Evolutionary conservation across 345 rosid species (phyloP), one percentile per base, ranked within the genome.

Genomic region (Moricandia arvensis): DNA sequence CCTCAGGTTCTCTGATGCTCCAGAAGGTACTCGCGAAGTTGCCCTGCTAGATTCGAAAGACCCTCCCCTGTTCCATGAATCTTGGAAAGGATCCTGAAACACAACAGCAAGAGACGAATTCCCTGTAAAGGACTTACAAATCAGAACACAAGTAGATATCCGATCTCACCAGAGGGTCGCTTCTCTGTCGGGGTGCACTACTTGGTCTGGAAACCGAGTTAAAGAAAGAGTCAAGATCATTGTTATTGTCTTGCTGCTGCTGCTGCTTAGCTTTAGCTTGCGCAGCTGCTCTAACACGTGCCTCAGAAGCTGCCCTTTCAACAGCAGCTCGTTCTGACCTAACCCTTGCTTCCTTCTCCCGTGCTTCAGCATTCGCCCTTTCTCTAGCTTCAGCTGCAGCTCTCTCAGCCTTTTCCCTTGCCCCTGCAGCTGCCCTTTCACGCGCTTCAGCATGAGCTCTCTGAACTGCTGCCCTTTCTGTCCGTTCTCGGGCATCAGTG

Each of bases 361-460:
- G 87, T 4, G 83, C 84, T 79, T 86, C 96, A 13, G 82, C 79
- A 73, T 80, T 82, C 58, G 85, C 86, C 84, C 85, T 85, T 71
- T 93, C 95, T 62, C 87, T 85, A 29, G 95, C 98, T 82, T 94
- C 98, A 79, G 95, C 90, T 59, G 93, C 97, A 51, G 86, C 93
- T 83, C 71, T 91, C 83, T 84, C 97, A 26, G 96, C 97, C 80
- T 87, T 90, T 79, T 88, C 98, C 72, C 77, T 85, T 30, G 98
- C 98, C 41, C 84, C 97, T 30, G 82, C 80, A 24, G 96, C 98
- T 69, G 97, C 96, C 80, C 98, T 88, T 83, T 90, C 96, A 81
- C 98, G 97, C 59, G 98, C 99, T 86, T 95, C 99, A 63, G 97
- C 91, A 73, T 90, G 93, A 15, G 86, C 99, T 85, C 99, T 88